Evolutionary conservation across 1,139 yeast genomes (phyloP).

Genomic region (Schizosaccharomyces versatilis): DNA sequence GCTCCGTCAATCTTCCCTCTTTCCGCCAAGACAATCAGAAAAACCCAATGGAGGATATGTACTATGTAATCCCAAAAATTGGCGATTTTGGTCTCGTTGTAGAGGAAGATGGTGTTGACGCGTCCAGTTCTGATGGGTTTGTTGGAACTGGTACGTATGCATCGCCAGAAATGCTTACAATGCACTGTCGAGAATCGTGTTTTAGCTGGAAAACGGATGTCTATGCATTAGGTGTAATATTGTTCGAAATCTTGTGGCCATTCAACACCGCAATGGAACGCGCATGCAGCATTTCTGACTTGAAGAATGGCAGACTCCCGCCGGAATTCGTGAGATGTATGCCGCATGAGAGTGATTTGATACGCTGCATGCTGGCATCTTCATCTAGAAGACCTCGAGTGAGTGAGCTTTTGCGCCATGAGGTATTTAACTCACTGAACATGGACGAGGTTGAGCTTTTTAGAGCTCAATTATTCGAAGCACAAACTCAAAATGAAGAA

Average conservation of each 20-base stretch:
- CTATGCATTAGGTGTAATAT: slow-evolving; percentile 83
- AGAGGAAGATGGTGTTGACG: slow-evolving; percentile 2
- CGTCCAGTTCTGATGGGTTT: not conserved
- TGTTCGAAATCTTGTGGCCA: slow-evolving; percentile 80
- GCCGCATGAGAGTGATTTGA: not conserved
- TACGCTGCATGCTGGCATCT: not conserved
- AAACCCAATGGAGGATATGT: slow-evolving; percentile 19
- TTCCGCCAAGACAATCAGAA: not conserved
- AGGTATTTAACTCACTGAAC: not conserved
- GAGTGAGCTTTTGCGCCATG: not conserved
- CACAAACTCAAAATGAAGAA: not conserved
- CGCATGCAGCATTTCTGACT: slow-evolving; percentile 39
- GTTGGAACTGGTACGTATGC: slow-evolving; percentile 81
- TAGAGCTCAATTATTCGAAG: not conserved
- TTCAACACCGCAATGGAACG: slow-evolving; percentile 85
- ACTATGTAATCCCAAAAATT: slow-evolving; percentile 1
- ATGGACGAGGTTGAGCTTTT: not conserved
- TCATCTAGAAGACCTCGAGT: not conserved
- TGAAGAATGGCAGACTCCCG: slow-evolving; percentile 25
- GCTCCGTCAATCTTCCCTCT: slow-evolving; percentile 1
- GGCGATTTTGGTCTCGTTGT: slow-evolving; percentile 6
- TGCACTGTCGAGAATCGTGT: slow-evolving; percentile 29
- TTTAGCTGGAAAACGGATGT: slow-evolving; percentile 87
- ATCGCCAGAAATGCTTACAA: slow-evolving; percentile 37
- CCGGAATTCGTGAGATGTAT: slow-evolving; percentile 1